These are phyloP conservation scores for Aspergillus pseudoglaucus DNA, from an alignment of 2,329 filamentous ascomycete genomes.

Conservation along the genomic window DNA sequence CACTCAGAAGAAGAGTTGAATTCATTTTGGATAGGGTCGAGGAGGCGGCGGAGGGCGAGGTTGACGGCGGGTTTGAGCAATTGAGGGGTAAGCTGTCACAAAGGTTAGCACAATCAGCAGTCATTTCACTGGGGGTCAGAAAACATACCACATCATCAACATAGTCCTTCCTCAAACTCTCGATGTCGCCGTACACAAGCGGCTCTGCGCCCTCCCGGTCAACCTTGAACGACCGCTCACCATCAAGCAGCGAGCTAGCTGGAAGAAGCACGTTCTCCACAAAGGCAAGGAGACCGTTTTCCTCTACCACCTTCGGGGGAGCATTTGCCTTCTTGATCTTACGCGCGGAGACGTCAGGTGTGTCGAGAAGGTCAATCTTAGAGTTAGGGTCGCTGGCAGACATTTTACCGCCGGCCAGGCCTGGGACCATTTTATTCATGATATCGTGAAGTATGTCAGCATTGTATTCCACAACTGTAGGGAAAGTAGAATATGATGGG, in stretches of 20 bases:
- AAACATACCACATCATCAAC: slow-evolving; percentile 61
- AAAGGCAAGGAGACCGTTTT: slow-evolving; percentile 79
- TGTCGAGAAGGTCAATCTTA: slow-evolving; percentile 75
- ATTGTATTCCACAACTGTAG: slow-evolving; percentile 18
- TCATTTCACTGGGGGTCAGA: not conserved
- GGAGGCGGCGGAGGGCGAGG: slow-evolving; percentile 63
- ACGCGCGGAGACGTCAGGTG: slow-evolving; percentile 64
- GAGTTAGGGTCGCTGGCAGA: slow-evolving; percentile 56
- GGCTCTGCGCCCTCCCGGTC: slow-evolving; percentile 61
- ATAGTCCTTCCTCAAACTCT: slow-evolving; percentile 72
- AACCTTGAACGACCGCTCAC: slow-evolving; percentile 59
- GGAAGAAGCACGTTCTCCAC: slow-evolving; percentile 82
- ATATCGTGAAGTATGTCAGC: slow-evolving; percentile 36
- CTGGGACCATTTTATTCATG: slow-evolving; percentile 84
- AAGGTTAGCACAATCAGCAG: not conserved
- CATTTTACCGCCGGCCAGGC: slow-evolving; percentile 79
- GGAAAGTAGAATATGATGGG: too few relatives aligned
- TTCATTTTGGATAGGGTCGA: slow-evolving; percentile 69
- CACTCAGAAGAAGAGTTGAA: slow-evolving; percentile 68
- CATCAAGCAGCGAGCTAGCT: slow-evolving; percentile 36
- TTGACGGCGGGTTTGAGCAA: slow-evolving; percentile 74
- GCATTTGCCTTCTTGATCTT: slow-evolving; percentile 81
- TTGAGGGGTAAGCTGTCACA: not conserved
- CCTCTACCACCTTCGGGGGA: slow-evolving; percentile 68
- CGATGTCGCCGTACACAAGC: slow-evolving; percentile 67